These are phyloP conservation scores for Ceratobasidium sp. DNA, from an alignment of 1,284 basidiomycete species.

Conservation along the genomic window DNA sequence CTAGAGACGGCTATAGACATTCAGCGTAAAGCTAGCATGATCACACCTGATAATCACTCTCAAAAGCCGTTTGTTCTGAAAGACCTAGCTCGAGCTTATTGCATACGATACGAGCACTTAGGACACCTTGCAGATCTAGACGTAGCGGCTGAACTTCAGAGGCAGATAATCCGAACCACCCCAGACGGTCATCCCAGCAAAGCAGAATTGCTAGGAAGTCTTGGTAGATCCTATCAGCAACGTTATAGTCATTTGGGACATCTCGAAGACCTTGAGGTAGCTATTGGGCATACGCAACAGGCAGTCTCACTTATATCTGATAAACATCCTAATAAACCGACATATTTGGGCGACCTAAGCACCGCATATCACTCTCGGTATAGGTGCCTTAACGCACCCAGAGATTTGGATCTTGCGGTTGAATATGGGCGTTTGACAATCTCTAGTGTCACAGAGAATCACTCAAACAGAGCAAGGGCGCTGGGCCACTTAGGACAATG, in stretches of 20 bases:
- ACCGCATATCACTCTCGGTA: background rate
- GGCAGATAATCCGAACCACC: background rate
- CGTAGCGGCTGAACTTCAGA: background rate
- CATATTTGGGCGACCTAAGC: background rate
- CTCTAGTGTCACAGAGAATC: too few species aligned
- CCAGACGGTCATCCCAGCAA: background rate
- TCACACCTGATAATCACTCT: too few species aligned
- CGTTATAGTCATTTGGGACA: background rate
- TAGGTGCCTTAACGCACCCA: background rate
- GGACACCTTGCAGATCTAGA: background rate
- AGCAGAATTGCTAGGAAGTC: background rate
- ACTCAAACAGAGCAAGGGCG: background rate
- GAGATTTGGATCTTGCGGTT: background rate
- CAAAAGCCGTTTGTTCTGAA: background rate
- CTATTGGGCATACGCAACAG: background rate
- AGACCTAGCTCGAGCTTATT: background rate
- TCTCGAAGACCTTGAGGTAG: background rate
- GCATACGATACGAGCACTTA: background rate
- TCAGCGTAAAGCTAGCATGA: too few species aligned
- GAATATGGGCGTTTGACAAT: too few species aligned
- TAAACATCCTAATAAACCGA: background rate
- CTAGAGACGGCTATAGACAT: too few species aligned
- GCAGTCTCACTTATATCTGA: background rate
- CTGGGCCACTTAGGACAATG: background rate
- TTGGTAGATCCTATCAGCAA: background rate